phyloP scores from a whole-genome alignment of 177 flowering plant species.

The Vitis hybrid region DNA sequence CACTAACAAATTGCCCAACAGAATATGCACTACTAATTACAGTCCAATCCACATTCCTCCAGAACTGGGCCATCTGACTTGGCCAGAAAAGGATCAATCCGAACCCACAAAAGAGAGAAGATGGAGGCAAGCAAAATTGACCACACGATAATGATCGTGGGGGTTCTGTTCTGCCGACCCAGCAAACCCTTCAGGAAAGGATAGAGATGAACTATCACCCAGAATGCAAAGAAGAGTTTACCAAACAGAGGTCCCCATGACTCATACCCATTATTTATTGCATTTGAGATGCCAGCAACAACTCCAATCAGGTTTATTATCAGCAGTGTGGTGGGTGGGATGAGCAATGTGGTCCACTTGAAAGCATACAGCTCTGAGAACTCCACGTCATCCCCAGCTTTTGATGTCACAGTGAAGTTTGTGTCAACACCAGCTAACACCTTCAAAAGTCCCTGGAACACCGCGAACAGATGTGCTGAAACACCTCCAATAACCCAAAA shows the following conservation, averaged over 20 bases:
- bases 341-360: slow-evolving; percentile 39
- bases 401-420: slow-evolving; percentile 37
- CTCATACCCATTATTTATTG: slow-evolving; percentile 34
- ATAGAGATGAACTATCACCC: slow-evolving; percentile 35
- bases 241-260: slow-evolving; percentile 38
- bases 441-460: slow-evolving; percentile 37
- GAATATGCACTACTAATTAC: slow-evolving; percentile 25
- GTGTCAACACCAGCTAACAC: slow-evolving; percentile 38
- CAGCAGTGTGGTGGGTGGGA: slow-evolving; percentile 35
- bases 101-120: slow-evolving; percentile 38
- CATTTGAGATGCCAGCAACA: slow-evolving; percentile 32
- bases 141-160: slow-evolving; percentile 37
- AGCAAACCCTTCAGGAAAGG: slow-evolving; percentile 38
- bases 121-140: slow-evolving; percentile 34
- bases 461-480: slow-evolving; percentile 36
- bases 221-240: slow-evolving; percentile 29
- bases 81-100: slow-evolving; percentile 35
- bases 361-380: slow-evolving; percentile 33
- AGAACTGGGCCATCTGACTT: slow-evolving; percentile 36
- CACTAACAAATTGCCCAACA: no score
- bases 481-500: slow-evolving; percentile 40
- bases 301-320: slow-evolving; percentile 33
- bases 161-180: slow-evolving; percentile 31
- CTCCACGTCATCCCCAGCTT: slow-evolving; percentile 29
- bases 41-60: slow-evolving; percentile 51